phyloP scores from a whole-genome alignment of 192 early-diverging fungal genomes.

The Coemansia sp. region DNA sequence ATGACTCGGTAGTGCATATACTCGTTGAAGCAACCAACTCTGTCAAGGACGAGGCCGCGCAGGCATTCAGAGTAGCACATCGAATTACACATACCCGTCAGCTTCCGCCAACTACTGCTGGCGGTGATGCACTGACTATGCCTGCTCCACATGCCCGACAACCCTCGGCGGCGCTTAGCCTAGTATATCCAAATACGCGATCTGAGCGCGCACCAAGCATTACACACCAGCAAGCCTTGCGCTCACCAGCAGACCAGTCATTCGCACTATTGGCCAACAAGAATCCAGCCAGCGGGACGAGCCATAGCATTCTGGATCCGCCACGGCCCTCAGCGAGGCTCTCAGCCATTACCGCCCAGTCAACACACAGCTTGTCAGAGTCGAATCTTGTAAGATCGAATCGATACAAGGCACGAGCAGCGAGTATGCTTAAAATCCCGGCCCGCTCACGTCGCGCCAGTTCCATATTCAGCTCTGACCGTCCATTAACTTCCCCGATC shows the following conservation, averaged over 20 bases:
- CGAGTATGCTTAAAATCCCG: constrained; percentile 8
- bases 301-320: not conserved
- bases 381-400: not conserved
- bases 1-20: not conserved
- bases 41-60: not conserved
- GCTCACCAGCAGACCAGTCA: not conserved
- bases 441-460: constrained; percentile 6
- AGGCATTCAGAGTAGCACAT: constrained; percentile 11
- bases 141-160: not conserved
- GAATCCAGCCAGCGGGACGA: not conserved
- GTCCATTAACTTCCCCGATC: constrained; percentile 15
- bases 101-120: not conserved
- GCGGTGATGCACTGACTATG: not conserved
- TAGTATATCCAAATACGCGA: not conserved
- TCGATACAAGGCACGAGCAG: constrained; percentile 3
- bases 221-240: not conserved
- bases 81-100: not conserved
- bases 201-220: not conserved
- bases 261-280: not conserved
- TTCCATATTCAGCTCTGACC: constrained; percentile 4
- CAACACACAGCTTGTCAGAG: not conserved
- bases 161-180: not conserved
- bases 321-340: not conserved
- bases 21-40: not conserved
- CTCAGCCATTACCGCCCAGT: not conserved